Evolutionary conservation across 257 asterid genomes (phyloP).

Genomic region (Petunia axillaris): DNA sequence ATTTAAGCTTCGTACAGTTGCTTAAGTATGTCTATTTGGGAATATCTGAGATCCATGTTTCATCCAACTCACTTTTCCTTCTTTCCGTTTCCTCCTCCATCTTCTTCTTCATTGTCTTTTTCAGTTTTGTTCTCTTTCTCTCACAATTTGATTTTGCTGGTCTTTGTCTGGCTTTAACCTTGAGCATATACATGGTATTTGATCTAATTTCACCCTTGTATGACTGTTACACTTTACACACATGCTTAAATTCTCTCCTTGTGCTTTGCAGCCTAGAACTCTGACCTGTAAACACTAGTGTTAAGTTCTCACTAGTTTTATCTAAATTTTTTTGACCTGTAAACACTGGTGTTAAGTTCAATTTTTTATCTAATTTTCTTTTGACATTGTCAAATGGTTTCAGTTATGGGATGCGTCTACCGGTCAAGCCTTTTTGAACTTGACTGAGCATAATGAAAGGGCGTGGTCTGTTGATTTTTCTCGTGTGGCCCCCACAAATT

Average conservation of each 20-base stretch:
- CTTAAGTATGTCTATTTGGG: no score
- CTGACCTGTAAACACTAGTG: constrained; percentile 19
- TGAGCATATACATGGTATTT: no score
- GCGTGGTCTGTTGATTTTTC: constrained; percentile 99
- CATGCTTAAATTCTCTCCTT: background rate
- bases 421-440: constrained; percentile 67
- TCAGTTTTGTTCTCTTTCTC: background rate
- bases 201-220: background rate
- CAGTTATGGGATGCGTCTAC: constrained; percentile 97
- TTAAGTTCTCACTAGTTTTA: background rate
- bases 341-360: background rate
- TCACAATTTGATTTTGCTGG: background rate
- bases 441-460: constrained; percentile 75
- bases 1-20: no score
- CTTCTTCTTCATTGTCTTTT: background rate
- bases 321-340: constrained; percentile 1
- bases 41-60: no score
- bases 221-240: background rate
- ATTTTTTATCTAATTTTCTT: constrained; percentile 20
- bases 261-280: background rate
- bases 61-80: no score
- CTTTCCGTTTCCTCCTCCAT: no score
- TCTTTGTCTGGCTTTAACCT: background rate
- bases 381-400: constrained; percentile 38
- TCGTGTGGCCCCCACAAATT: constrained; percentile 69